These are phyloP conservation scores for Aegilops sharonensis DNA, from an alignment of 176 grass and related monocot species.

Conservation along the genomic window DNA sequence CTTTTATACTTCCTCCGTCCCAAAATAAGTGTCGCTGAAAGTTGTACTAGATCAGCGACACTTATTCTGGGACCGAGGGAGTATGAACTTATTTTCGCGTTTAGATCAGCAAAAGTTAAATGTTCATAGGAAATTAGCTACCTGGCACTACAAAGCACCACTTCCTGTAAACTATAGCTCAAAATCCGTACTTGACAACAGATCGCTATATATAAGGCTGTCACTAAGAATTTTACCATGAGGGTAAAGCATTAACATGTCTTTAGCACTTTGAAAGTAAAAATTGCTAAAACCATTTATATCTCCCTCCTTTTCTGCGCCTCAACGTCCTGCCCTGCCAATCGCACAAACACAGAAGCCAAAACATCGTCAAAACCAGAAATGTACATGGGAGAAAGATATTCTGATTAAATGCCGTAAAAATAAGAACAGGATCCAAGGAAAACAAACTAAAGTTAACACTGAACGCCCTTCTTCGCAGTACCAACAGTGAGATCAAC, in stretches of 20 bases:
- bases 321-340: not conserved
- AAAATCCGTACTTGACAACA: not conserved
- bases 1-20: too few species aligned
- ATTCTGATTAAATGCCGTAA: not conserved
- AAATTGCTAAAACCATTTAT: not conserved
- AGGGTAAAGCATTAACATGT: not conserved
- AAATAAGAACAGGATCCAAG: not conserved
- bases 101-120: too few species aligned
- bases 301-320: not conserved
- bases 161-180: too few species aligned
- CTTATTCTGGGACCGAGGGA: too few species aligned
- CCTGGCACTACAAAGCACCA: too few species aligned
- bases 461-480: not conserved
- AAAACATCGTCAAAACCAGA: not conserved
- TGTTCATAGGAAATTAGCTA: too few species aligned
- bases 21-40: too few species aligned
- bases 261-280: not conserved
- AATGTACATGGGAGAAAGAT: not conserved
- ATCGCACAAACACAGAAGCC: not conserved
- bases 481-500: not conserved
- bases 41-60: too few species aligned
- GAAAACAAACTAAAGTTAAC: not conserved
- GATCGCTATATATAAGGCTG: not conserved
- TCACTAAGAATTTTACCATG: not conserved
- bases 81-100: too few species aligned